Evolutionary conservation across 1,284 basidiomycete genomes (phyloP).

Genomic region (Omphalotus olearius): DNA sequence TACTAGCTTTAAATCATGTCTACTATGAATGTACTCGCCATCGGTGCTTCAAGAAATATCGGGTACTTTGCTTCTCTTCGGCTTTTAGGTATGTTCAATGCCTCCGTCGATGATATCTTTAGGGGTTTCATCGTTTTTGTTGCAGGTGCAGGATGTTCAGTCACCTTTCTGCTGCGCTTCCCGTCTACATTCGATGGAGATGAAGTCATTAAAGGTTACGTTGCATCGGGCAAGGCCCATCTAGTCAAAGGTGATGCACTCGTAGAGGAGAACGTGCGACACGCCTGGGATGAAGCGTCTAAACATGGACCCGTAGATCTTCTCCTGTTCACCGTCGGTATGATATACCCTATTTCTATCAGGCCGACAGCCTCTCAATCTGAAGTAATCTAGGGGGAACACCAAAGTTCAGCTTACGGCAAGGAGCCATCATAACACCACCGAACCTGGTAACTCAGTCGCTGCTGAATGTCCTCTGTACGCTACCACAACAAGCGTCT

Average conservation of each 20-base stretch:
- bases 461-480: constrained; percentile 44
- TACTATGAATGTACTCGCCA: constrained; percentile 32
- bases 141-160: constrained; percentile 41
- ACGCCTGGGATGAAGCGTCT: constrained; percentile 39
- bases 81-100: constrained; percentile 39
- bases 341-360: constrained; percentile 16
- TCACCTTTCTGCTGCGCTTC: constrained; percentile 48
- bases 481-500: constrained; percentile 31
- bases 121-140: not conserved
- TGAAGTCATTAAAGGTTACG: constrained; percentile 33
- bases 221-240: constrained; percentile 37
- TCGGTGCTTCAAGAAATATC: constrained; percentile 65
- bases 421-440: constrained; percentile 42
- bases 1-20: not conserved
- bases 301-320: constrained; percentile 34
- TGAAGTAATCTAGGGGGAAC: constrained; percentile 31
- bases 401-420: constrained; percentile 34
- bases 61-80: constrained; percentile 51
- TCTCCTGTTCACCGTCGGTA: constrained; percentile 49
- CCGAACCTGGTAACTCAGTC: constrained; percentile 47
- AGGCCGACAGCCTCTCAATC: not conserved
- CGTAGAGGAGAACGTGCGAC: constrained; percentile 36
- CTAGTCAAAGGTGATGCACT: constrained; percentile 52
- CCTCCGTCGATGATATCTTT: no score
- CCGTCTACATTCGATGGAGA: constrained; percentile 42